These are phyloP conservation scores for Musa itinerans DNA, from an alignment of 176 grass and related monocot genomes.

Conservation along the genomic window DNA sequence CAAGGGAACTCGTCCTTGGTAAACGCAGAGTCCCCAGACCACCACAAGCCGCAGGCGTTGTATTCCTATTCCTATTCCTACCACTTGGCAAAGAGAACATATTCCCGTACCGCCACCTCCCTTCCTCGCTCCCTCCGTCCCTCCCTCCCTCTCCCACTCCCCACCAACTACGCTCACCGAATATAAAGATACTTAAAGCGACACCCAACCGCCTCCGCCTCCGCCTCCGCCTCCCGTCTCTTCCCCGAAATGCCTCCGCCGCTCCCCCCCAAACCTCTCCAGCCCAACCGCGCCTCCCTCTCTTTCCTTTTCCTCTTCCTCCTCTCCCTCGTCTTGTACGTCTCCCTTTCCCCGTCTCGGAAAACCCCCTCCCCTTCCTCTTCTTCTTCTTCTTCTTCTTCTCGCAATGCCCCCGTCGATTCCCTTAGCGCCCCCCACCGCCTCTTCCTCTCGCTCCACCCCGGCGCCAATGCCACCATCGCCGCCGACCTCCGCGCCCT, in stretches of 20 bases:
- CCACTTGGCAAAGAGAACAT: neutral
- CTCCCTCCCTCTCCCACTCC: neutral
- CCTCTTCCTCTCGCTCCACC: conserved; percentile 51
- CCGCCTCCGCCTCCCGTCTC: neutral
- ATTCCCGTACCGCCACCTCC: neutral
- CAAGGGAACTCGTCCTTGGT: too few relatives aligned
- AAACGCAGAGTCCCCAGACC: too few relatives aligned
- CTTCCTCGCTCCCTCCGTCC: neutral
- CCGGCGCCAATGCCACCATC: conserved; percentile 61
- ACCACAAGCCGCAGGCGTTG: neutral
- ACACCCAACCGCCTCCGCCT: neutral
- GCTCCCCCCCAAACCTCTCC: neutral
- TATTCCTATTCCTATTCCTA: neutral
- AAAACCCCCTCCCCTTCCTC: conserved; percentile 6
- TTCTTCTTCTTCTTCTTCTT: neutral
- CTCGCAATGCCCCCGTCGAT: neutral
- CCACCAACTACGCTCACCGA: neutral
- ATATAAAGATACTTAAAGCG: neutral
- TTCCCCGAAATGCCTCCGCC: neutral
- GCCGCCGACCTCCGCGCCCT: conserved; percentile 48
- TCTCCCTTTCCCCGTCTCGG: conserved; percentile 29
- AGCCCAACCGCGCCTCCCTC: neutral
- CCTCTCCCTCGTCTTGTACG: conserved; percentile 20
- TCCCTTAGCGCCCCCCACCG: neutral
- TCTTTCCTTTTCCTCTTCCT: conserved; percentile 7